Evolutionary conservation across 805 yeast species (phyloP), one percentile per base, ranked within the genome.

Genomic region (Nakazawaea anatomiae): DNA sequence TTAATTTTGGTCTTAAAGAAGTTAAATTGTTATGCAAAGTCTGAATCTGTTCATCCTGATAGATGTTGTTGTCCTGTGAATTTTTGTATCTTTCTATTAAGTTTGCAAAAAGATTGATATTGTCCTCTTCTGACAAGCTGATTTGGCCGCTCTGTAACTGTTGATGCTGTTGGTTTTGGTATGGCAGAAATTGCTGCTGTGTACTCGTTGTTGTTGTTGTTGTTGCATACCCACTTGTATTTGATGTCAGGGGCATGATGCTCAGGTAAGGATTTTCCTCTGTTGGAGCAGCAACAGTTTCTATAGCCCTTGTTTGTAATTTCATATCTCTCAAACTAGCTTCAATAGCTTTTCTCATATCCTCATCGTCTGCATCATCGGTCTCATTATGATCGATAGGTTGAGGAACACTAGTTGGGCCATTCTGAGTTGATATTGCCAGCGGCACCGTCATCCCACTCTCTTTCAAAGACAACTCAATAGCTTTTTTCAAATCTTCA

Each of bases 261-360:
- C 34, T 46, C 4, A 46, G 42, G 34, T 51, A 51, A 9, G 53
- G 53, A 38, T 46, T 51, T 32, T 46, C 50, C 18, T 51, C 53
- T 11, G 10, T 41, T 18, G n/a, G 18, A 4, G 38, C 39, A 14
- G 10, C 35, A 6, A 35, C 4, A n/a, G 38, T 28, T 11, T 40
- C 39, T 12, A 4, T 8, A 4, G 42, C 63, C 8, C 40, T 12
- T 18, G 25, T 18, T 12, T 38, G 40, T 38, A 38, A 38, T 56
- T 85, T 79, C 62, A 86, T 74, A 52, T 91, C 97, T 48, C 75
- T 76, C 54, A 94, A 73, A 65, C 96, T 89, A 0, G 96, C 96
- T 12, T 87, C 96, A 52, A 94, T 92, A 0, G 98, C 99, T 0
- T 94, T 96, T 63, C 83, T 87, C 82, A 92, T 79, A 38, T 89